Evolutionary conservation across 2,329 filamentous ascomycete species (phyloP).

Genomic region (Alternaria triticimaculans): DNA sequence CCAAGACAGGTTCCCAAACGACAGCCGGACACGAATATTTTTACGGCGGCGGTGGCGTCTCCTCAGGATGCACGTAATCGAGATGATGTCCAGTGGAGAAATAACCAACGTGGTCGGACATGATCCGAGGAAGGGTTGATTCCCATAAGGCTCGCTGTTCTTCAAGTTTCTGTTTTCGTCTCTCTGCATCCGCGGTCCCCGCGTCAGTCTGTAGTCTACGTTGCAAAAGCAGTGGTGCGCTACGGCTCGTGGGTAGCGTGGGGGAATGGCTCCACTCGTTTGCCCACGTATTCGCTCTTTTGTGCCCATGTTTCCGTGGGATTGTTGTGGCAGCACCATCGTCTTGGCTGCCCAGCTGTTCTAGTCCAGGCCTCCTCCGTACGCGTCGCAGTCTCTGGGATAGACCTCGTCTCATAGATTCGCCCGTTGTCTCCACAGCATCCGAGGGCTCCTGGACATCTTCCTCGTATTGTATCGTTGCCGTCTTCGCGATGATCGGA

Average conservation of each 20-base stretch:
- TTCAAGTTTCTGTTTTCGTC: conserved; percentile 8
- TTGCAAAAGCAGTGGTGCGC: conserved; percentile 10
- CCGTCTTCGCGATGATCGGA: conserved; percentile 20
- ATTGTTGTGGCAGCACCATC: conserved; percentile 9
- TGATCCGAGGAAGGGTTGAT: conserved; percentile 23
- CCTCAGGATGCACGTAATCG: conserved; percentile 6
- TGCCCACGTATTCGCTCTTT: conserved; percentile 12
- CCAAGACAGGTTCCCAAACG: not conserved
- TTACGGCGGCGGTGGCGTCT: not conserved
- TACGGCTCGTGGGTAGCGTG: not conserved
- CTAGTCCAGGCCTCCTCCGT: conserved; percentile 21
- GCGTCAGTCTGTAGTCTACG: conserved; percentile 8
- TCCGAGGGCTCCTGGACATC: conserved; percentile 15
- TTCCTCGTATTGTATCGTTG: conserved; percentile 10
- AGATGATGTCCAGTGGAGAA: conserved; percentile 9
- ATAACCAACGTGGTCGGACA: conserved; percentile 11
- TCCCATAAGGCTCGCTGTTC: conserved; percentile 29
- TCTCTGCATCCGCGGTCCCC: conserved; percentile 3
- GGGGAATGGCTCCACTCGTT: conserved; percentile 12
- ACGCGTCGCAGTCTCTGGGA: conserved; percentile 22
- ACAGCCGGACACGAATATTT: not conserved
- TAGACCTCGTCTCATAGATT: conserved; percentile 20
- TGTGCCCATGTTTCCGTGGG: conserved; percentile 5
- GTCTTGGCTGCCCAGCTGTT: conserved; percentile 17
- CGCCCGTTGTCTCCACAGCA: conserved; percentile 12